Percentiles rank a stretch among this genome's conserved stretches.
Conservation (phyloP, 2,329 filamentous ascomycete genomes). For the Bisporella sp. region DNA sequence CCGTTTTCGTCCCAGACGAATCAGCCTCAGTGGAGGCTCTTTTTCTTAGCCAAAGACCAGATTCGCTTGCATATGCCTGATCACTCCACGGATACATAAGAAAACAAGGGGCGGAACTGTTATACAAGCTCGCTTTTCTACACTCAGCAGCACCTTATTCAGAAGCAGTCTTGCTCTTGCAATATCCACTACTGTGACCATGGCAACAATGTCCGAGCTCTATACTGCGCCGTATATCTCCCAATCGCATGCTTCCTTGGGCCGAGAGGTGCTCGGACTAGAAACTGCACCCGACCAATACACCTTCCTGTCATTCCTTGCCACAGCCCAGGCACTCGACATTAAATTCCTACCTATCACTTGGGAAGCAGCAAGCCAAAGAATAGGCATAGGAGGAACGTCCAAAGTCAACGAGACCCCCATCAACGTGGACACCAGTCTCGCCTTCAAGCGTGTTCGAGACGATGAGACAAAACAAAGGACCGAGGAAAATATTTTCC, state of each 20-base stretch:
- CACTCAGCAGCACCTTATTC: too few relatives aligned
- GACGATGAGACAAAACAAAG: not conserved
- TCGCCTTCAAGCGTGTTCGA: constrained; percentile 1
- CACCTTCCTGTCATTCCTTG: not conserved
- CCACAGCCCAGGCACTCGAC: not conserved
- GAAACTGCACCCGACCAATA: not conserved
- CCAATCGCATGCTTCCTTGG: not conserved
- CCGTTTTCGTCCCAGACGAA: too few relatives aligned
- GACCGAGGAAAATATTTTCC: not conserved
- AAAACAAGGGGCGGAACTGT: too few relatives aligned
- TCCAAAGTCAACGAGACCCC: not conserved
- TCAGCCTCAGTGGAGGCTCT: too few relatives aligned
- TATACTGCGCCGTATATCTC: not conserved
- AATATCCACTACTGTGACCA: not conserved
- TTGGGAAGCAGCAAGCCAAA: not conserved
- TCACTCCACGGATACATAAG: too few relatives aligned
- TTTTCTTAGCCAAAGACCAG: too few relatives aligned
- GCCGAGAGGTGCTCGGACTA: not conserved
- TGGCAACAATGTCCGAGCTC: not conserved
- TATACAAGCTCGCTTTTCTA: too few relatives aligned
- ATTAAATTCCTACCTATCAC: constrained; percentile 2
- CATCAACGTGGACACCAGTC: constrained; percentile 1
- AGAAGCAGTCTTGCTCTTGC: too few relatives aligned
- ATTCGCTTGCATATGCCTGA: too few relatives aligned
- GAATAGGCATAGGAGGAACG: constrained; percentile 1